phyloP scores from a whole-genome alignment of 306 rosid species.

The Lathyrus aphaca region DNA sequence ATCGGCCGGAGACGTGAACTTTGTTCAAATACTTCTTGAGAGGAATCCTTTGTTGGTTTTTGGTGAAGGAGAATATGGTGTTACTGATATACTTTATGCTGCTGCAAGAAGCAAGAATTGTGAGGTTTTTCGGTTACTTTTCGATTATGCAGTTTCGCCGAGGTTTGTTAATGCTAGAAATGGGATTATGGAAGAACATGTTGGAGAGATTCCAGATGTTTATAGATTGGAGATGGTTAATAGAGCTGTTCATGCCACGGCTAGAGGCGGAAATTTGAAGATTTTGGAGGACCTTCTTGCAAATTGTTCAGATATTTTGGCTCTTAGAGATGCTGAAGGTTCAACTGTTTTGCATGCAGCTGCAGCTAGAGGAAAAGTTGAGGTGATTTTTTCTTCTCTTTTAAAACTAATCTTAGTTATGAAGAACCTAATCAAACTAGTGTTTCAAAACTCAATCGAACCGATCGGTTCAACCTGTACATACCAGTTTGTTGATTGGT shows the following conservation, averaged over 20 bases:
- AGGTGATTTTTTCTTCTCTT: constrained; percentile 52
- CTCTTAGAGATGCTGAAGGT: constrained; percentile 76
- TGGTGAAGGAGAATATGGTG: constrained; percentile 52
- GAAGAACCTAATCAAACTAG: neutral
- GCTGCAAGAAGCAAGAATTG: constrained; percentile 50
- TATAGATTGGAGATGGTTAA: constrained; percentile 88
- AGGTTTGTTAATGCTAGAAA: constrained; percentile 53
- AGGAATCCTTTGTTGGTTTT: constrained; percentile 48
- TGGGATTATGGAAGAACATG: constrained; percentile 64
- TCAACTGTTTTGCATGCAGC: constrained; percentile 91
- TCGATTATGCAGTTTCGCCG: constrained; percentile 78
- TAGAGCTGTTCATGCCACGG: constrained; percentile 91
- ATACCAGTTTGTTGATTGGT: neutral
- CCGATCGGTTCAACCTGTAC: neutral
- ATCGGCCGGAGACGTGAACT: constrained; percentile 81
- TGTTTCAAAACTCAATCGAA: neutral
- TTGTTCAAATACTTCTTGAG: constrained; percentile 50
- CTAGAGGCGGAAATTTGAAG: constrained; percentile 86
- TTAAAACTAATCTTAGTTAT: neutral
- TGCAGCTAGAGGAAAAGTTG: constrained; percentile 87
- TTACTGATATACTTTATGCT: constrained; percentile 48
- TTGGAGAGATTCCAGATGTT: constrained; percentile 70
- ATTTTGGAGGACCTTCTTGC: constrained; percentile 75
- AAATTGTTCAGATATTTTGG: constrained; percentile 73
- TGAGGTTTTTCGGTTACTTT: constrained; percentile 46